Base-by-base conservation (phyloP, 2,329 filamentous ascomycete genomes). In the Aspergillus eucalypticola region DNA sequence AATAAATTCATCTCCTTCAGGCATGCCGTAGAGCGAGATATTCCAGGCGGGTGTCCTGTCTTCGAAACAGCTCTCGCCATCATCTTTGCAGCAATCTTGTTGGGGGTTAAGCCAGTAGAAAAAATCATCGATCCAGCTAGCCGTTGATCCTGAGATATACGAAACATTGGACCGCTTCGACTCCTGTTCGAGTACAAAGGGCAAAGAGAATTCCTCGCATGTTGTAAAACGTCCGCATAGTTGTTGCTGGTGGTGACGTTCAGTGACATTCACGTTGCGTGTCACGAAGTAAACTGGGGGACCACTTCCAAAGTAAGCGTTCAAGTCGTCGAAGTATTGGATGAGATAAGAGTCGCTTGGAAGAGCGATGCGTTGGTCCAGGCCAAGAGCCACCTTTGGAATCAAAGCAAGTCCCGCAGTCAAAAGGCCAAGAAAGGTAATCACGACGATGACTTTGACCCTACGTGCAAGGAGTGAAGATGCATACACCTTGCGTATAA, bases 241-340 rank as follows among this genome's bases (percentile, higher is more conserved):
- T 63, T 96, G 87, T 72, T 90, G 89, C 75, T 99, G 96, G 62
- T 91, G 86, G 35, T 79, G 71, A 32, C 92, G 84, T 62, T 90
- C 79, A 0, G 94, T 96, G 15, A 88, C 84, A 68, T 98, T 95
- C 48, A 95, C 82, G 52, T 90, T 85, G 19, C 88, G 87, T 2
- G 93, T 92, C 49, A 99, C 92, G 74, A 99, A 99, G 76, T 98
- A 99, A 7, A 99, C 92, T 0, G 95, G 95, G 52, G 95, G 94
- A 0, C 95, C 96, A 15, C 88, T 88, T 62, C 93, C 90, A 68
- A 98, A 90, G 73, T 99, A 99, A 61, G 88, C 87, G 74, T 97
- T 96, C 29, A 99, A 81, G 73, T 99, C 95, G 71, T 98, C 92
- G 78, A 99, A 99, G 76, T 96, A 99, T 8, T 90, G 87, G 63